Percentiles rank a stretch among this genome's conserved stretches.
Conservation (phyloP, 805 yeast species). For the Zygoascus bituminiphila region DNA sequence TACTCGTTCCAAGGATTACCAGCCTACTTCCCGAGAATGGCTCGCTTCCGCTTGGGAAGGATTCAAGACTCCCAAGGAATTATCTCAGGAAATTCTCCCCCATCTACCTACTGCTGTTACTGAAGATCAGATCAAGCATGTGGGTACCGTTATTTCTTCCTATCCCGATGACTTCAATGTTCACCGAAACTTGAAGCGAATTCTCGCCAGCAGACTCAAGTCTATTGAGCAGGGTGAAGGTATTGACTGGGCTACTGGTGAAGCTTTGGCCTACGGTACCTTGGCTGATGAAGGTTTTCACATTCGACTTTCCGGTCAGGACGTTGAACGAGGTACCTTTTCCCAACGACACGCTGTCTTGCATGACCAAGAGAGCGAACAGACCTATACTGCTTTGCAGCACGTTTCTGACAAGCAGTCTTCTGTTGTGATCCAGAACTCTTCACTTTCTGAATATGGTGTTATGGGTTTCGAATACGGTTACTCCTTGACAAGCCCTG, state of each 20-base stretch:
- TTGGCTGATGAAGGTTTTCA: slow-evolving; percentile 88
- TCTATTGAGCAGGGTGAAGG: slow-evolving; percentile 82
- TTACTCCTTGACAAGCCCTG: slow-evolving; percentile 95
- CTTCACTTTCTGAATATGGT: slow-evolving; percentile 97
- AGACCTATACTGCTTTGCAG: slow-evolving; percentile 76
- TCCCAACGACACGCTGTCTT: slow-evolving; percentile 98
- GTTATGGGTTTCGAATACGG: slow-evolving; percentile 99
- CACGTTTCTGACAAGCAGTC: slow-evolving; percentile 74
- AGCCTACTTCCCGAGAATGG: slow-evolving; percentile 94
- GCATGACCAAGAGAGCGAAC: slow-evolving; percentile 89
- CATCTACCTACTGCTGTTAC: slow-evolving; percentile 92
- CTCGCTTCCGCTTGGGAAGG: slow-evolving; percentile 98
- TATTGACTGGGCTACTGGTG: slow-evolving; percentile 99
- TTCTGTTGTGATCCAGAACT: slow-evolving; percentile 74
- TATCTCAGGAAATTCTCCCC: slow-evolving; percentile 91
- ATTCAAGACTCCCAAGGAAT: slow-evolving; percentile 94
- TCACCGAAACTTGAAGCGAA: slow-evolving; percentile 94
- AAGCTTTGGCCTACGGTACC: slow-evolving; percentile 95
- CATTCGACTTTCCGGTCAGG: slow-evolving; percentile 97
- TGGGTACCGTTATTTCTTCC: slow-evolving; percentile 71
- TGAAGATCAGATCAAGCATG: slow-evolving; percentile 58
- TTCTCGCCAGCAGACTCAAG: slow-evolving; percentile 79
- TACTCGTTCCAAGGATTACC: slow-evolving; percentile 78
- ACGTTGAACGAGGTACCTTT: slow-evolving; percentile 99
- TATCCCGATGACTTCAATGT: slow-evolving; percentile 84